Base-by-base conservation (phyloP, 257 asterid genomes). In the Petrea volubilis region DNA sequence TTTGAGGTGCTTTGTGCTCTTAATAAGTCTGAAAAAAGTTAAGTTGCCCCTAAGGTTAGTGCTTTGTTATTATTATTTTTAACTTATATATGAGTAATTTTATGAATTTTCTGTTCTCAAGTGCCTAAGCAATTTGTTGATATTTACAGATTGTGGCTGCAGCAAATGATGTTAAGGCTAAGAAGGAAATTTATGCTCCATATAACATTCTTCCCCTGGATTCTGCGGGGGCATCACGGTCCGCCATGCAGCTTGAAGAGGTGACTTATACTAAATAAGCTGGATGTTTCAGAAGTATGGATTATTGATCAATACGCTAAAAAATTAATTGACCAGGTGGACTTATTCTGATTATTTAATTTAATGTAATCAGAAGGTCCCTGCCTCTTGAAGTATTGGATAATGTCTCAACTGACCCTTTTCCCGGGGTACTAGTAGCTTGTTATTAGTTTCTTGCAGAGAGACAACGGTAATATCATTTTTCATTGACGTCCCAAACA, bases 171-270 rank as follows among this genome's bases (percentile, higher is more conserved):
- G 97, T 95, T 74, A 95, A 92, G 81, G 93, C 95, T 20, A 95
- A 91, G 86, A 87, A 89, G 81, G 98, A 90, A 78, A 92, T 95
- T 29, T 95, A 88, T 84, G 86, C 85, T 77, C 99, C 99, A 12
- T 95, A 77, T 74, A 95, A 95, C 77, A 95, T 95, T 78, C 96
- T 95, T 66, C 98, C 99, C 65, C 88, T 92, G 74, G 99, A 95
- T 76, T 89, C 96, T 62, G 97, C 96, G 38, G 99, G 99, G 74
- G 86, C 97, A 5, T 84, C 91, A 20, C 98, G 89, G 80, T 88
- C 95, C 75, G 90, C 90, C 66, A 95, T 95, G 99, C 99, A 95
- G 86, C 97, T 91, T 68, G 99, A 92, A 81, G 99, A 95, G 97
- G 98, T 91, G 70, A 64, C n/a, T n/a, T n/a, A n/a, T n/a, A n/a